phyloP scores from a whole-genome alignment of 257 asterid species.

The Nicotiana benthamiana region DNA sequence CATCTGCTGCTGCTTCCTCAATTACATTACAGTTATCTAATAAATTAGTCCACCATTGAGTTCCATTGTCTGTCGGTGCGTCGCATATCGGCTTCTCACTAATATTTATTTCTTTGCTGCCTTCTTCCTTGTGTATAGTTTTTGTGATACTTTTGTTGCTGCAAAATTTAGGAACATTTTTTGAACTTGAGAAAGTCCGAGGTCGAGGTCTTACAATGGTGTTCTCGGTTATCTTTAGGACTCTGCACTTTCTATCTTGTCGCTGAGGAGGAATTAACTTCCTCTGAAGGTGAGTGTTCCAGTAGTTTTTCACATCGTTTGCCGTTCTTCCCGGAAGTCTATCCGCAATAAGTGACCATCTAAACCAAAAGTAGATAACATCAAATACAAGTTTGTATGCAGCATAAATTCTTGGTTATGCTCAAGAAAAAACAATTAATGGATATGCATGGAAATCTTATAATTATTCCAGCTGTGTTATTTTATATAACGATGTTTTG shows the following conservation, averaged over 20 bases:
- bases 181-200: background rate
- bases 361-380: background rate
- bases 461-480: too few relatives aligned
- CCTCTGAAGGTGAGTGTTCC: slow-evolving; percentile 35
- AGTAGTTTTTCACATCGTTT: slow-evolving; percentile 62
- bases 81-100: background rate
- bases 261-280: background rate
- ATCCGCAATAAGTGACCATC: slow-evolving; percentile 67
- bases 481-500: too few relatives aligned
- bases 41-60: background rate
- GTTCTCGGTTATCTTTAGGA: background rate
- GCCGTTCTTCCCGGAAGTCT: slow-evolving; percentile 72
- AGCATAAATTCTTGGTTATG: background rate
- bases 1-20: background rate
- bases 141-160: background rate
- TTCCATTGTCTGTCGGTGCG: background rate
- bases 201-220: background rate
- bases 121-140: background rate
- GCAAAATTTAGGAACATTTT: background rate
- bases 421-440: too few relatives aligned
- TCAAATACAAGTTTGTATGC: background rate
- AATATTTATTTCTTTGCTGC: background rate
- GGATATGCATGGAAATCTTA: too few relatives aligned
- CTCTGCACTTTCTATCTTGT: slow-evolving; percentile 25
- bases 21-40: background rate